These are phyloP conservation scores for Colletotrichum caudatum DNA, from an alignment of 2,329 filamentous ascomycete species.

Conservation along the genomic window DNA sequence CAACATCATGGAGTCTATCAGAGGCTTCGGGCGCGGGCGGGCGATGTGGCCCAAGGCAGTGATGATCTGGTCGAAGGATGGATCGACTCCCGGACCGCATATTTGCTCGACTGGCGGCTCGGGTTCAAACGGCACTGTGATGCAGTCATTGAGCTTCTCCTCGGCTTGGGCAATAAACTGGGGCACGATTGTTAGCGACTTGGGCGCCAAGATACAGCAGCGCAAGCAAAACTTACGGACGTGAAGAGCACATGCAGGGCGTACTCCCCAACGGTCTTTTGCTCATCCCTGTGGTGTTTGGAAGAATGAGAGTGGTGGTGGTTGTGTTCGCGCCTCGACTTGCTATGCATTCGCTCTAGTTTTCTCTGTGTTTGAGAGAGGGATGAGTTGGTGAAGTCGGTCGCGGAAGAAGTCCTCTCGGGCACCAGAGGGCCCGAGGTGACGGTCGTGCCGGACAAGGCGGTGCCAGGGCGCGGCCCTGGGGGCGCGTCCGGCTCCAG, in stretches of 20 bases:
- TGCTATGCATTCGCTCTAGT: slow-evolving; percentile 73
- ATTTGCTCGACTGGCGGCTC: slow-evolving; percentile 89
- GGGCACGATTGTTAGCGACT: slow-evolving; percentile 48
- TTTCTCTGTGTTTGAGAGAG: slow-evolving; percentile 66
- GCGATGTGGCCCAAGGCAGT: slow-evolving; percentile 94
- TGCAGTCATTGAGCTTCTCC: slow-evolving; percentile 91
- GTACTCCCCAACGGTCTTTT: slow-evolving; percentile 97
- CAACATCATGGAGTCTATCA: slow-evolving; percentile 98
- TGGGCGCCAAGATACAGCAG: not conserved
- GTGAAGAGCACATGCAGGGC: slow-evolving; percentile 97
- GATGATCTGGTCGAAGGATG: slow-evolving; percentile 93
- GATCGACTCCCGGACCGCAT: slow-evolving; percentile 89
- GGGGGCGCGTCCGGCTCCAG: slow-evolving; percentile 58
- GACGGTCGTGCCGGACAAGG: slow-evolving; percentile 60
- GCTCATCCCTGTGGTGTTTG: slow-evolving; percentile 75
- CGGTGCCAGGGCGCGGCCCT: slow-evolving; percentile 58
- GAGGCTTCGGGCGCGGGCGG: slow-evolving; percentile 89
- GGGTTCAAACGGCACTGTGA: slow-evolving; percentile 81
- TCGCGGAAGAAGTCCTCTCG: slow-evolving; percentile 61
- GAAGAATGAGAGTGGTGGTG: slow-evolving; percentile 84
- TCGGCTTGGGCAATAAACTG: slow-evolving; percentile 96
- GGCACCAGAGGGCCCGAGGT: slow-evolving; percentile 49
- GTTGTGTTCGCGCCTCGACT: slow-evolving; percentile 76
- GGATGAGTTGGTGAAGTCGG: slow-evolving; percentile 58
- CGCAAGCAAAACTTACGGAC: slow-evolving; percentile 67